Conservation (phyloP, 108 stramenopile species). For the Pseudonitzschia pungens region DNA sequence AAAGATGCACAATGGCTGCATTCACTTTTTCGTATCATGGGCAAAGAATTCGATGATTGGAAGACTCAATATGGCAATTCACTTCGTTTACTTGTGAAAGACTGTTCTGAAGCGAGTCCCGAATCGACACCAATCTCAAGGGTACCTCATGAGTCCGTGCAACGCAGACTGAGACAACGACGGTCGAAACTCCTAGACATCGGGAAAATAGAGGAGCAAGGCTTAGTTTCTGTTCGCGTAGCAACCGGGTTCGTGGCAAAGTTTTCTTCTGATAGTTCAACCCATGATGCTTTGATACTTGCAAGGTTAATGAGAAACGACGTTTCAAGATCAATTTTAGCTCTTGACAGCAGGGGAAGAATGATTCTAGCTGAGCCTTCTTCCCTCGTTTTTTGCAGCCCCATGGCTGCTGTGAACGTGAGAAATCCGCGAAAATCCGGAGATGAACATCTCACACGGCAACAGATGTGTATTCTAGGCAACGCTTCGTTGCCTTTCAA, state of each 20-base stretch:
- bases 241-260: conserved; percentile 54
- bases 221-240: conserved; percentile 40
- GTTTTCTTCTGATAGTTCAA: conserved; percentile 42
- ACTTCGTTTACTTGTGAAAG: conserved; percentile 3
- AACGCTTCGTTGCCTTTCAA: conserved; percentile 48
- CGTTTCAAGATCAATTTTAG: conserved; percentile 41
- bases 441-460: conserved; percentile 34
- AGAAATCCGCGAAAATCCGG: conserved; percentile 36
- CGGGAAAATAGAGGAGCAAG: not conserved
- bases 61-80: conserved; percentile 9
- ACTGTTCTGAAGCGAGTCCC: not conserved
- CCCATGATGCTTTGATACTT: conserved; percentile 32
- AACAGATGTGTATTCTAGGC: conserved; percentile 60
- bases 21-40: conserved; percentile 12
- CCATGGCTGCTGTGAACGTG: conserved; percentile 49
- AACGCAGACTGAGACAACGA: conserved; percentile 18
- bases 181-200: conserved; percentile 32
- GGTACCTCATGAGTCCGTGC: not conserved
- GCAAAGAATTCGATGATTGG: conserved; percentile 17
- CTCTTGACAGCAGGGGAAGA: conserved; percentile 64
- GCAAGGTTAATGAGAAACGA: conserved; percentile 35
- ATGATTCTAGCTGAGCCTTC: conserved; percentile 57
- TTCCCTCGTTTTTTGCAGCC: conserved; percentile 60
- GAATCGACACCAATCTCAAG: conserved; percentile 9
- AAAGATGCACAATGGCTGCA: conserved; percentile 14